Base-by-base conservation (phyloP, 2,329 filamentous ascomycete species). In the Alternaria consortialis region DNA sequence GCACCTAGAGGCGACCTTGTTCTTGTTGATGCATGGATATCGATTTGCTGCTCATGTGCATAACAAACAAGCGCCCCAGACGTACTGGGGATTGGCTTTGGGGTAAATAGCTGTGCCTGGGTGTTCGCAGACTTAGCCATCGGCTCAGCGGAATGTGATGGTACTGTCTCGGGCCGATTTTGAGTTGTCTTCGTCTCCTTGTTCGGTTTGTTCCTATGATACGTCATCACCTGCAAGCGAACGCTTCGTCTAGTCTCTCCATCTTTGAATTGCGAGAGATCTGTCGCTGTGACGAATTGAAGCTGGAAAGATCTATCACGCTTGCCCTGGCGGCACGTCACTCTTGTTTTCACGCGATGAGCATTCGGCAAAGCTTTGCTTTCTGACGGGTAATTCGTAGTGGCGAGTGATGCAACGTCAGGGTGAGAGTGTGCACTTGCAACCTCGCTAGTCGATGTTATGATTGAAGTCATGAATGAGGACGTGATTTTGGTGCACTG, bases 211-310 rank as follows among this genome's bases (percentile, higher is more conserved):
- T 72, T 74, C 43, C 71, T 62, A 56, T 73, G 72, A 20, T 73
- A 67, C 7, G 69, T 71, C 75, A 77, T 78, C 25, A 72, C 75
- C 53, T 76, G 73, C 5, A 74, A 77, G 8, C 75, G 75, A 44
- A 78, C 68, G 48, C 66, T 74, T 34, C 69, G 65, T 56, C 71
- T 75, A 5, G 65, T 63, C 5, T 62, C 55, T 34, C 68, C 66
- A 43, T 72, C 64, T 27, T 70, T 76, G 62, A 78, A 78, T 12
- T 77, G 67, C 5, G 72, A 68, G 2, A 66, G 75, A 46, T 75
- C 64, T 34, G 74, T 77, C 27, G 72, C 74, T 2, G 71, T 74
- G 11, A 77, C 52, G 29, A 77, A 76, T 34, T 74, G 73, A n/a
- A 73, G 53, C 63, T 74, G 67, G 2, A 71, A 71, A 17, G 66